Percentiles rank a stretch among this genome's conserved stretches.
phyloP scores from a whole-genome alignment of 179 eudicot species.

The Silene vulgaris region DNA sequence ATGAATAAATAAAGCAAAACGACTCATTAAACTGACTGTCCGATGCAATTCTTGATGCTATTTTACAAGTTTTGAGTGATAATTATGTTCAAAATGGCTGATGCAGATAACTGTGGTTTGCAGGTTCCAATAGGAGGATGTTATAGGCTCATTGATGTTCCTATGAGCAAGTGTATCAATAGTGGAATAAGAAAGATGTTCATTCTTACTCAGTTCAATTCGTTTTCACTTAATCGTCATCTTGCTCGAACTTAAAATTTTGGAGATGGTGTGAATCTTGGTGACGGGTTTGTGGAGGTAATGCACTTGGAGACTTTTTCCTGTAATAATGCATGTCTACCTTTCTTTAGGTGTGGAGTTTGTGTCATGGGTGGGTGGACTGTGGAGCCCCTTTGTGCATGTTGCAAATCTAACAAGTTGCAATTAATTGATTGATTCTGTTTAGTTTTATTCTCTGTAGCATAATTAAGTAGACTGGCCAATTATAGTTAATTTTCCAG shows the following conservation, averaged over 20 bases:
- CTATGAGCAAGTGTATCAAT: slow-evolving; percentile 95
- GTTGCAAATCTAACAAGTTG: background rate
- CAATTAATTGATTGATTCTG: background rate
- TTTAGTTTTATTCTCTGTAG: background rate
- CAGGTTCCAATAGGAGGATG: slow-evolving; percentile 98
- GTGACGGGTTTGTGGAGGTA: slow-evolving; percentile 96
- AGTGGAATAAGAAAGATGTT: slow-evolving; percentile 81
- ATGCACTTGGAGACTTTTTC: slow-evolving; percentile 11
- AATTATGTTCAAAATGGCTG: slow-evolving; percentile 10
- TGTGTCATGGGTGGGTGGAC: background rate
- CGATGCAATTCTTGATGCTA: too few relatives aligned
- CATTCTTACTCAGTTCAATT: slow-evolving; percentile 83
- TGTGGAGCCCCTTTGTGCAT: background rate
- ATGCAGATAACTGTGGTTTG: slow-evolving; percentile 14
- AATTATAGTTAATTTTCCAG: too few relatives aligned
- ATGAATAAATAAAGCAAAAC: background rate
- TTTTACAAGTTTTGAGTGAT: background rate
- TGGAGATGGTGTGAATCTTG: slow-evolving; percentile 78
- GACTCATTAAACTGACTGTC: too few relatives aligned
- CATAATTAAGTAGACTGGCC: background rate
- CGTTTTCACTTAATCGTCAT: slow-evolving; percentile 87
- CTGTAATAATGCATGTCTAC: background rate
- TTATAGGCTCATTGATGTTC: slow-evolving; percentile 85
- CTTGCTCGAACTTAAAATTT: slow-evolving; percentile 73
- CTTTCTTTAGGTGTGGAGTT: background rate